These are phyloP conservation scores for Urostyla sp. DNA, from an alignment of 73 alveolate genomes.

Conservation along the genomic window DNA sequence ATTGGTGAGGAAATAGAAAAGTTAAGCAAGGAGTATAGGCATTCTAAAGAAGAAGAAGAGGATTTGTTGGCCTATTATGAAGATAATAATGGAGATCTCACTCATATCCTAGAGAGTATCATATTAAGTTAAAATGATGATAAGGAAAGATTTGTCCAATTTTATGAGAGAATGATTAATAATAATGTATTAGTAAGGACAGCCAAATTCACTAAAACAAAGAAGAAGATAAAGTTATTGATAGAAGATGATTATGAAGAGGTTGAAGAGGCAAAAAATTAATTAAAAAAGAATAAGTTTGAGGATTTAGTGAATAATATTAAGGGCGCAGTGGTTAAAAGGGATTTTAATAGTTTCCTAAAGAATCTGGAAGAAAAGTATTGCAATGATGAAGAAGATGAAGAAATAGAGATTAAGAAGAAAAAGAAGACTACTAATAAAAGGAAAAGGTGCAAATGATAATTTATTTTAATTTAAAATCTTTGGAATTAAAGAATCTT, in stretches of 20 bases:
- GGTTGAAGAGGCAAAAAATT: conserved; percentile 67
- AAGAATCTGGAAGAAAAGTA: conserved; percentile 54
- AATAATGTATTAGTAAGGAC: conserved; percentile 43
- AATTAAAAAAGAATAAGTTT: conserved; percentile 48
- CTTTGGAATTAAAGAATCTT: not conserved
- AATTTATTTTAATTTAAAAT: not conserved
- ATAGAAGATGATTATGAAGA: conserved; percentile 49
- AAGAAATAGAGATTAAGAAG: conserved; percentile 23
- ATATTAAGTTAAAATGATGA: conserved; percentile 76
- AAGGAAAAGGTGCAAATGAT: not conserved
- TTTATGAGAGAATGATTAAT: conserved; percentile 65
- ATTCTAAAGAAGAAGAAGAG: conserved; percentile 73
- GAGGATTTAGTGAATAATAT: conserved; percentile 65
- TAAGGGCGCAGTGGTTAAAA: conserved; percentile 46
- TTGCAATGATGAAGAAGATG: conserved; percentile 45
- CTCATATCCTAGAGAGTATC: conserved; percentile 71
- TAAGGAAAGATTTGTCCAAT: conserved; percentile 62
- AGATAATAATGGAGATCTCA: conserved; percentile 76
- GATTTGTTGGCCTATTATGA: conserved; percentile 76
- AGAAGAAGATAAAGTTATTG: conserved; percentile 51
- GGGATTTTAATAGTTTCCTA: conserved; percentile 43
- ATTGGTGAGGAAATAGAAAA: conserved; percentile 71
- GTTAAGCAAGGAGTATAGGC: conserved; percentile 62
- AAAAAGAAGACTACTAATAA: not conserved
- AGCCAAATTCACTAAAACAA: conserved; percentile 49